Evolutionary conservation across 371 early-diverging fungal genomes (phyloP), one percentile per base, ranked within the genome.

Genomic region (Cokeromyces recurvatus): DNA sequence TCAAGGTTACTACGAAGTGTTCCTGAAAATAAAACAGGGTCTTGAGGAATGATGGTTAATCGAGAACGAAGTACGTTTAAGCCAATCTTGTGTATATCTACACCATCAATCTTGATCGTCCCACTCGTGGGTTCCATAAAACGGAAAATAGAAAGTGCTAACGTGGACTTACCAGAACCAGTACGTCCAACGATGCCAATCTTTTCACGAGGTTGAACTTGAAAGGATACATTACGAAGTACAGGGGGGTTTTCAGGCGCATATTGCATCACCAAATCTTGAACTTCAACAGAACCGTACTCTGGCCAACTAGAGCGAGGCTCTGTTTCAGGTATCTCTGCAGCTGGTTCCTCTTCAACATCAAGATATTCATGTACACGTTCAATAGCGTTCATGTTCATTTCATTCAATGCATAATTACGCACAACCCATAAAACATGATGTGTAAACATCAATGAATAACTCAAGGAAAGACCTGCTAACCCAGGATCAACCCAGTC

Each of bases 321-420:
- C 14, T 66, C 55, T 0, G 53, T 55, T 4, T 60, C 78, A 0
- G 68, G 57, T 24, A 74, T 68, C 12, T 67, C 55, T 11, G 68
- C 62, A 27, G 77, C 59, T 7, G 90, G 80, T 39, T 91, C 91
- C 58, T 87, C 77, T 38, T 84, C 85, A 31, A 89, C 53, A 0
- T 62, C 55, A 50, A 81, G 54, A 58, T 91, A 94, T 55, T 92
- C 85, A 12, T 77, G 66, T 0, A 90, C 77, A 53, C 95, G 87
- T 49, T 94, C 92, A 31, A 94, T 84, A 32, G 82, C 76, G 74
- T 88, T 87, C 81, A 89, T 78, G 52, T 84, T 78, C 86, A 89
- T 89, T 67, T 94, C 94, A 52, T 90, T 79, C 40, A 78, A 64
- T 15, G 91, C 87, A 50, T 86, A 87, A 48, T 57, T 74, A n/a